Evolutionary conservation across 129 eudicot species (phyloP).

Genomic region (Helichrysum umbraculigerum): DNA sequence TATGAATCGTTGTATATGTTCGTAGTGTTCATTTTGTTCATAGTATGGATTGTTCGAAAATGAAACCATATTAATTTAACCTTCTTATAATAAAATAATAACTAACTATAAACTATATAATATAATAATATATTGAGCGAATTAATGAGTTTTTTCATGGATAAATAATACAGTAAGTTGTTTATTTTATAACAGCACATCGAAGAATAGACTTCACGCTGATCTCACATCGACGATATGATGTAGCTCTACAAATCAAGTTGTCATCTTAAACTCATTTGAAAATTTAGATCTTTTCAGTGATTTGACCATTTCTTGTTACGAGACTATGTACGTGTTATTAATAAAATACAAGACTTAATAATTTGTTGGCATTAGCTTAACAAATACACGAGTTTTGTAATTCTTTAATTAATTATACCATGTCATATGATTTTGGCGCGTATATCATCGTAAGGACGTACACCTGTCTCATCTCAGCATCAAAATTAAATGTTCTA

Average conservation of each 20-base stretch:
- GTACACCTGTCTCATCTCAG: neutral
- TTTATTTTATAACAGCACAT: too few relatives aligned
- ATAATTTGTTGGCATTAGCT: neutral
- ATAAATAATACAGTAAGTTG: too few relatives aligned
- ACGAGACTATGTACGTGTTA: neutral
- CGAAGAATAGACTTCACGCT: too few relatives aligned
- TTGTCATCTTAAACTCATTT: neutral
- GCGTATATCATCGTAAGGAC: neutral
- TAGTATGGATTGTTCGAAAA: too few relatives aligned
- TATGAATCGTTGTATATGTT: too few relatives aligned
- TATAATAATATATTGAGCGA: too few relatives aligned
- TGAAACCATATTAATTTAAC: too few relatives aligned
- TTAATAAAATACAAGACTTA: neutral
- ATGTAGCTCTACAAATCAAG: neutral
- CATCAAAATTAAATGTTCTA: neutral
- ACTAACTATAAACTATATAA: too few relatives aligned
- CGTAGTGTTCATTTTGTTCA: too few relatives aligned
- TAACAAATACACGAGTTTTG: neutral
- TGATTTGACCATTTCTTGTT: neutral
- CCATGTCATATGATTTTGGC: neutral
- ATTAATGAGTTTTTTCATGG: too few relatives aligned
- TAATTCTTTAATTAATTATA: constrained; percentile 1
- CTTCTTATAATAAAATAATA: too few relatives aligned
- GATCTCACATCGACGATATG: neutral
- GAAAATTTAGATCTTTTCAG: neutral